A percentile compares a stretch with the other conserved stretches of the same genome.
phyloP scores from a whole-genome alignment of 2,329 filamentous ascomycete genomes.

The Colletotrichum cordylinicola region DNA sequence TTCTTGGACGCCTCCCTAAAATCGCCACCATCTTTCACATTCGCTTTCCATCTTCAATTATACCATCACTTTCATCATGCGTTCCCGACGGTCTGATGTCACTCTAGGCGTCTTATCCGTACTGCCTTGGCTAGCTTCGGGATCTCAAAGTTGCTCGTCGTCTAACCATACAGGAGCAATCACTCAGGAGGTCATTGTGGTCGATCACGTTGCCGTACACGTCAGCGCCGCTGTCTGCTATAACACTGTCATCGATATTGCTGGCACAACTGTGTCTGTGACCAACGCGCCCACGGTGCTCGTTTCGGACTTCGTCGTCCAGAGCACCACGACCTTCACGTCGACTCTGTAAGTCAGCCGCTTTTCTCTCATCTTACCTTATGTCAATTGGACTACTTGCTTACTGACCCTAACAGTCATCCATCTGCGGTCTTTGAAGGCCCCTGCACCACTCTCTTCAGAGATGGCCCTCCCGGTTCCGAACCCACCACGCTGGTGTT shows the following conservation, averaged over 20 bases:
- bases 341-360: not conserved
- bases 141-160: not conserved
- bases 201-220: not conserved
- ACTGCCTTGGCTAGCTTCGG: not conserved
- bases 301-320: not conserved
- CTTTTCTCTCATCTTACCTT: too few species aligned
- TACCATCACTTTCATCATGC: not conserved
- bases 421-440: not conserved
- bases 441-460: not conserved
- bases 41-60: not conserved
- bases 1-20: not conserved
- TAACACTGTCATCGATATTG: not conserved
- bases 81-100: not conserved
- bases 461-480: not conserved
- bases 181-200: not conserved
- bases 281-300: not conserved
- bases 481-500: not conserved
- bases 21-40: not conserved
- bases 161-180: rapidly evolving
- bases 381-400: not conserved
- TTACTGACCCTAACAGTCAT: rapidly evolving
- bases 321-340: not conserved
- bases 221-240: not conserved
- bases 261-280: not conserved
- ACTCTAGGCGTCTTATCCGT: not conserved